These are phyloP conservation scores for Naganishia liquefaciens DNA, from an alignment of 1,284 basidiomycete genomes.

Conservation along the genomic window DNA sequence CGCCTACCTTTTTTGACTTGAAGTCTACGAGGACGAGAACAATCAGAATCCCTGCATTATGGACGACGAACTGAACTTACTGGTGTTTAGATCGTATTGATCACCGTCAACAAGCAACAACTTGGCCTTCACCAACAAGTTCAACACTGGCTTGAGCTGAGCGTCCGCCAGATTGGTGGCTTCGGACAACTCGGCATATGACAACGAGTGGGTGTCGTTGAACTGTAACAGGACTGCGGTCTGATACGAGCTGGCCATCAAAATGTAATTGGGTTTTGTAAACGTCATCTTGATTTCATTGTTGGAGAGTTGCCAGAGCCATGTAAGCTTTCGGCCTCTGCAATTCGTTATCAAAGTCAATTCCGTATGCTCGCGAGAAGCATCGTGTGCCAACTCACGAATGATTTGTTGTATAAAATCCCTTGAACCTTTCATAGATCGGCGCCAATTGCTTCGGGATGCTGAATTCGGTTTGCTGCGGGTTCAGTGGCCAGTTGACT, in stretches of 20 bases:
- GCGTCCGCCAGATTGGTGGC: slow-evolving; percentile 83
- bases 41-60: not conserved
- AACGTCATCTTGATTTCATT: slow-evolving; percentile 94
- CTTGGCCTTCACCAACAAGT: slow-evolving; percentile 83
- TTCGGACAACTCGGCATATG: slow-evolving; percentile 73
- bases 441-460: slow-evolving; percentile 84
- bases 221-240: slow-evolving; percentile 93
- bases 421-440: slow-evolving; percentile 87
- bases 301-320: slow-evolving; percentile 97
- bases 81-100: slow-evolving; percentile 89
- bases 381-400: slow-evolving; percentile 51
- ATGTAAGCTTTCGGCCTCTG: slow-evolving; percentile 85
- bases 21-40: slow-evolving; percentile 16
- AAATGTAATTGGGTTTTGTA: slow-evolving; percentile 88
- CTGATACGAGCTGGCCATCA: slow-evolving; percentile 94
- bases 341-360: not conserved
- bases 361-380: slow-evolving; percentile 1
- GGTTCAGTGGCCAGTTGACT: slow-evolving; percentile 92
- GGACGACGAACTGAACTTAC: slow-evolving; percentile 57
- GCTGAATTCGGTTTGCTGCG: slow-evolving; percentile 79
- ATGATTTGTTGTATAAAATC: slow-evolving; percentile 92
- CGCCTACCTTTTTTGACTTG: slow-evolving; percentile 25
- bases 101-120: slow-evolving; percentile 77
- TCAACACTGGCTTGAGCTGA: slow-evolving; percentile 80
- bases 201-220: slow-evolving; percentile 83